These are phyloP conservation scores for Cytospora schulzeri DNA, from an alignment of 2,329 filamentous ascomycete species.

Conservation along the genomic window DNA sequence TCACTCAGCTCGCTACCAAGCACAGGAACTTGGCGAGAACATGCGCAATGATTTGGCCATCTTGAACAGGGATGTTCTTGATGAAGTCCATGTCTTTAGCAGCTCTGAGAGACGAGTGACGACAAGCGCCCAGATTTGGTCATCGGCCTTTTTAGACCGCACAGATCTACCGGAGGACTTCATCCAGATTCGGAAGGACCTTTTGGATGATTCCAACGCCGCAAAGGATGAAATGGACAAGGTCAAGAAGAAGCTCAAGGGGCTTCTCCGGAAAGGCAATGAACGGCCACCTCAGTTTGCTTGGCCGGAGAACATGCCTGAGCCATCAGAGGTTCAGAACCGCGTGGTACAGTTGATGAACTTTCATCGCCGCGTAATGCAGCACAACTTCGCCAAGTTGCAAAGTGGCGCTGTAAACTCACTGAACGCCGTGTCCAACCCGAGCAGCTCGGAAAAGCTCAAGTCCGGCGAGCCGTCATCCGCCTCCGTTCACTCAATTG, in stretches of 20 bases:
- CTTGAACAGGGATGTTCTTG: slow-evolving; percentile 88
- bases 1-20: slow-evolving; percentile 93
- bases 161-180: slow-evolving; percentile 84
- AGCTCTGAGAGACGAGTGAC: slow-evolving; percentile 94
- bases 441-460: slow-evolving; percentile 48
- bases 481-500: slow-evolving; percentile 37
- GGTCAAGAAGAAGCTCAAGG: slow-evolving; percentile 99
- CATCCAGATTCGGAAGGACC: slow-evolving; percentile 89
- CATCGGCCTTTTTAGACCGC: slow-evolving; percentile 82
- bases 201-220: slow-evolving; percentile 95
- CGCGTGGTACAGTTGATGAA: slow-evolving; percentile 96
- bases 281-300: slow-evolving; percentile 93
- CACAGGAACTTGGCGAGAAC: slow-evolving; percentile 90
- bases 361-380: slow-evolving; percentile 93
- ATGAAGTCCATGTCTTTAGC: slow-evolving; percentile 92
- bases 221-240: slow-evolving; percentile 99
- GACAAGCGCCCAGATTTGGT: slow-evolving; percentile 95
- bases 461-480: slow-evolving; percentile 44
- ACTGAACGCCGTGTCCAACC: slow-evolving; percentile 58
- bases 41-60: slow-evolving; percentile 94
- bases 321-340: slow-evolving; percentile 89
- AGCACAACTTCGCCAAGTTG: slow-evolving; percentile 85
- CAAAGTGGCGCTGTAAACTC: slow-evolving; percentile 67
- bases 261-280: slow-evolving; percentile 86
- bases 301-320: slow-evolving; percentile 95